Percentiles rank a stretch among this genome's conserved stretches.
Conservation (phyloP, 106 monocot species). For the Acorus calamus region DNA sequence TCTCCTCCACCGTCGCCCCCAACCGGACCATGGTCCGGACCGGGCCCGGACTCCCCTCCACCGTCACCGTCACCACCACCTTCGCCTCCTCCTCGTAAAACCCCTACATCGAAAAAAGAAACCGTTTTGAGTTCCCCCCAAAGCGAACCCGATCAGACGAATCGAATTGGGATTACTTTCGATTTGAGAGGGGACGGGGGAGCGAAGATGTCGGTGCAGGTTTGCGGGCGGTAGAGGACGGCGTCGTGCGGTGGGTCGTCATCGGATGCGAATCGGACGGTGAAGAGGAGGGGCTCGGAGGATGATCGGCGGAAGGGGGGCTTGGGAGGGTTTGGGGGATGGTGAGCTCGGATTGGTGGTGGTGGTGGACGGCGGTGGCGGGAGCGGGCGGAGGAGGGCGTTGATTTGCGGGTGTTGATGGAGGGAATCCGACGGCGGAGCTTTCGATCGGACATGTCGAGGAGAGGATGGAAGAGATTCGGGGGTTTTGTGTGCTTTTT, state of each 20-base stretch:
- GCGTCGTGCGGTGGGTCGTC: neutral
- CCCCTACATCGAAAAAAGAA: neutral
- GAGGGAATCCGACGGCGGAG: neutral
- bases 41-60: slow-evolving; percentile 88
- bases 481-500: too few relatives aligned
- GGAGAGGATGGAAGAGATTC: neutral
- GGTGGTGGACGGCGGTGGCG: neutral
- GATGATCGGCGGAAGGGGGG: slow-evolving; percentile 14
- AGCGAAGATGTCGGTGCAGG: slow-evolving; percentile 10
- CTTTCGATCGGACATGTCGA: slow-evolving; percentile 5
- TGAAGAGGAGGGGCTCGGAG: slow-evolving; percentile 29
- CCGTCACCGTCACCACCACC: slow-evolving; percentile 83
- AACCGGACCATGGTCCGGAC: slow-evolving; percentile 59
- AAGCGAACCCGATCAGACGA: too few relatives aligned
- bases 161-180: too few relatives aligned
- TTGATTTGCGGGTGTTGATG: too few relatives aligned
- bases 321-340: neutral
- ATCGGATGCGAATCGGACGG: neutral
- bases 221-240: slow-evolving; percentile 1
- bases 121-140: too few relatives aligned
- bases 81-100: slow-evolving; percentile 27
- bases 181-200: neutral
- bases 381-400: neutral
- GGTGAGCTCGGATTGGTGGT: too few relatives aligned
- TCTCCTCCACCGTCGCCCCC: slow-evolving; percentile 55